These are phyloP conservation scores for Cercophora newfieldiana DNA, from an alignment of 495 filamentous ascomycete species.

Conservation along the genomic window DNA sequence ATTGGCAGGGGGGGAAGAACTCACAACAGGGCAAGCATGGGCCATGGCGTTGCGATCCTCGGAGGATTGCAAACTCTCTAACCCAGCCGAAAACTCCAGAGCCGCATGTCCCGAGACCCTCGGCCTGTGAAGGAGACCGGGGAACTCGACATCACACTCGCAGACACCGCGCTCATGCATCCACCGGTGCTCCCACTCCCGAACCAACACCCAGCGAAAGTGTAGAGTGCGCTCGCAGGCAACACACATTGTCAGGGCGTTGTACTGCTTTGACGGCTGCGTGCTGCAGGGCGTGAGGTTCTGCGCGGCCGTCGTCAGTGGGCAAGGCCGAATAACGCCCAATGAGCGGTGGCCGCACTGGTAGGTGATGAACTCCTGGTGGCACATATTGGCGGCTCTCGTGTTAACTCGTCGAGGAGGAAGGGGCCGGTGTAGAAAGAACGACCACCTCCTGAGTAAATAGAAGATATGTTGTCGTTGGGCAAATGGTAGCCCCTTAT, in stretches of 20 bases:
- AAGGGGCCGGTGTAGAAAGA: background rate
- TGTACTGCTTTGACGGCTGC: slow-evolving; percentile 28
- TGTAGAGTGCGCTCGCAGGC: slow-evolving; percentile 42
- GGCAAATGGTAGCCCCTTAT: background rate
- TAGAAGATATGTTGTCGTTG: background rate
- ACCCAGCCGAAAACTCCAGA: background rate
- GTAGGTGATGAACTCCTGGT: slow-evolving; percentile 45
- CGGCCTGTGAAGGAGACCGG: slow-evolving; percentile 32
- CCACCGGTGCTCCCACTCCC: slow-evolving; percentile 48
- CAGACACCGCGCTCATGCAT: slow-evolving; percentile 49
- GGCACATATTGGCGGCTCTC: slow-evolving; percentile 36
- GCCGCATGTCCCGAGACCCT: slow-evolving; percentile 24
- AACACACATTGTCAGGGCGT: slow-evolving; percentile 39
- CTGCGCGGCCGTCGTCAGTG: slow-evolving; percentile 38
- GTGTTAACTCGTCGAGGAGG: background rate
- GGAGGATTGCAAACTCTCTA: no score
- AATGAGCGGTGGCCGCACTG: slow-evolving; percentile 45
- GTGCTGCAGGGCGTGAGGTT: slow-evolving; percentile 37
- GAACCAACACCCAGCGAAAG: slow-evolving; percentile 40
- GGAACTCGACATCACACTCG: slow-evolving; percentile 40
- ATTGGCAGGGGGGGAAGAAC: background rate
- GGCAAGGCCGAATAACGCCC: slow-evolving; percentile 41
- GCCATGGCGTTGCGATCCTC: no score
- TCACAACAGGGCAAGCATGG: no score
- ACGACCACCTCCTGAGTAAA: background rate